Evolutionary conservation across 2,329 filamentous ascomycete genomes (phyloP), one percentile per base, ranked within the genome.

Genomic region (Diplodia seriata): DNA sequence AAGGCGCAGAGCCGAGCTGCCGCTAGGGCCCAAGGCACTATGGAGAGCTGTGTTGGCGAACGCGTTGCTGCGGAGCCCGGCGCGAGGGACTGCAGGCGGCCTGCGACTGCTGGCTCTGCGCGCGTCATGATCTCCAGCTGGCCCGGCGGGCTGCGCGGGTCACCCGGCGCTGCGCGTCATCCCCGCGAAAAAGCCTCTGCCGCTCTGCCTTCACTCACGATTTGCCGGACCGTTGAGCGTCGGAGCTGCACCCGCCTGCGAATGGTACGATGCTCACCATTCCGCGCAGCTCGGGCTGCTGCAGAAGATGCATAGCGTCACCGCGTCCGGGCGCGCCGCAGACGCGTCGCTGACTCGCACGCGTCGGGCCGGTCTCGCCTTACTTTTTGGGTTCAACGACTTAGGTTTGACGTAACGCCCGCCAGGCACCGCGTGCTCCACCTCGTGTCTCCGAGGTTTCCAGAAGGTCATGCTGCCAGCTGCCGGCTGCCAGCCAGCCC

Each of bases 51-150:
- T 26, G 61, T 31, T 54, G 61, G 61, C 61, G 43, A 47, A 50
- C 59, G 59, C 59, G 43, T 63, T 53, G 61, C 61, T 51, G 47
- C 61, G 61, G 47, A 51, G 61, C 61, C 61, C 8, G 59, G 36
- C 26, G 18, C 18, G 38, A 47, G 38, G 26, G 18, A 26, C 54
- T 36, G 50, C 50, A 12, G 15, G 43, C 43, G 43, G 43, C n/a
- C 43, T 47, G 8, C 29, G 20, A 55, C 15, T 18, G 53, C 29
- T 15, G 53, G 26, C 29, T 20, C 33, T 56, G 14, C n/a, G 38
- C 56, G 56, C 56, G 43, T 47, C 43, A 47, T 47, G 43, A 47
- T 47, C 43, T 47, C 43, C 43, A 3, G 43, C n/a, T 47, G 43
- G 43, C 43, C 43, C 43, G 43, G 9, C n/a, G 43, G 20, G 40